These are phyloP conservation scores for Dictyostelium purpureum DNA, from an alignment of 78 protist genomes.

Conservation along the genomic window DNA sequence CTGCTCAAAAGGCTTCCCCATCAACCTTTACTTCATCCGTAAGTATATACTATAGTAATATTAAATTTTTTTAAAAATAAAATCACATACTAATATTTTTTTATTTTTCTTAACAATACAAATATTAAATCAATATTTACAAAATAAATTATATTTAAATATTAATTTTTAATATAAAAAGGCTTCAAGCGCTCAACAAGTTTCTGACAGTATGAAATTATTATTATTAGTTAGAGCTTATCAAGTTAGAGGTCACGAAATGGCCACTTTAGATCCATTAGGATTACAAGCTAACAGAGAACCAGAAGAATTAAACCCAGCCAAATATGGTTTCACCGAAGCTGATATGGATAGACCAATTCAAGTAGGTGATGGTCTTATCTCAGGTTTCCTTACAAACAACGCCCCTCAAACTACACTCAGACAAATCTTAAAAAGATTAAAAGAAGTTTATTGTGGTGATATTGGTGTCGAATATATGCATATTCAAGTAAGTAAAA, in stretches of 20 bases:
- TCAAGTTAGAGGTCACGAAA: constrained; percentile 81
- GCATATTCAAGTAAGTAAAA: constrained; percentile 74
- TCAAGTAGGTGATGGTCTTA: constrained; percentile 49
- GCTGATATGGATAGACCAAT: constrained; percentile 81
- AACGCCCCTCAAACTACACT: constrained; percentile 71
- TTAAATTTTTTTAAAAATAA: not conserved
- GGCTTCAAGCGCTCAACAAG: not conserved
- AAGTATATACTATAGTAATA: not conserved
- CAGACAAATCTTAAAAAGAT: constrained; percentile 61
- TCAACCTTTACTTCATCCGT: not conserved
- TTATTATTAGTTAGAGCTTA: constrained; percentile 73
- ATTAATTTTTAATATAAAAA: not conserved
- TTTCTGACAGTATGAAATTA: constrained; percentile 60
- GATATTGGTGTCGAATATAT: constrained; percentile 80
- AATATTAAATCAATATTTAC: too few species aligned
- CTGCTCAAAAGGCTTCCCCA: constrained; percentile 26
- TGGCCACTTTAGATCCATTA: constrained; percentile 79
- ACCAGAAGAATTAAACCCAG: constrained; percentile 75
- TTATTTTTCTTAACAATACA: not conserved
- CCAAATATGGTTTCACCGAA: constrained; percentile 80
- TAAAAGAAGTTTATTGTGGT: constrained; percentile 67
- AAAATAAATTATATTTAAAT: too few species aligned
- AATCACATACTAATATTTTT: not conserved
- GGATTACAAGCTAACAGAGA: constrained; percentile 15
- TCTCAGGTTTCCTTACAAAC: constrained; percentile 75